A percentile compares a stretch with the other conserved stretches of the same genome.
Conservation (phyloP, 345 rosid genomes). For the Salix udensis region DNA sequence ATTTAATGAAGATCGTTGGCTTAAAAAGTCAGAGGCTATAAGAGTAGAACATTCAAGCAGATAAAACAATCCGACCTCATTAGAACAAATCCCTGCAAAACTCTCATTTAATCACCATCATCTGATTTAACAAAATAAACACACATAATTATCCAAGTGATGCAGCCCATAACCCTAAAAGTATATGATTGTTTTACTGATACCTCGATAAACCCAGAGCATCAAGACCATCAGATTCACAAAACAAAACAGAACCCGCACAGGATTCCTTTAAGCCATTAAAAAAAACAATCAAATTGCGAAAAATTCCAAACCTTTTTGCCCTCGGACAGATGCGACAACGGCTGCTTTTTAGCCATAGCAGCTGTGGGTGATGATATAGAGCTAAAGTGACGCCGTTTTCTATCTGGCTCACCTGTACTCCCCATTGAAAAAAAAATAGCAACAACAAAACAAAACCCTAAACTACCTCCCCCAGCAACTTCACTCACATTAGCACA, state of each 20-base stretch:
- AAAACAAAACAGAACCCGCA: neutral
- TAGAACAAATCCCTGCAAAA: neutral
- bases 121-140: neutral
- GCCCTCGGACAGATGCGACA: slow-evolving; percentile 67
- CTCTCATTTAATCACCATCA: neutral
- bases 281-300: neutral
- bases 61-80: neutral
- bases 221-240: neutral
- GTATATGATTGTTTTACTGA: neutral
- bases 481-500: slow-evolving; percentile 7
- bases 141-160: neutral
- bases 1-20: neutral
- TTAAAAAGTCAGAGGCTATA: neutral
- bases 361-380: slow-evolving; percentile 75
- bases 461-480: slow-evolving; percentile 10
- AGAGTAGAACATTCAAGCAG: neutral
- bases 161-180: neutral
- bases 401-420: slow-evolving; percentile 87
- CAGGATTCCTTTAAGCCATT: neutral
- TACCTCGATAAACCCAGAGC: neutral
- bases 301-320: slow-evolving; percentile 46
- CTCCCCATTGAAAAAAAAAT: slow-evolving; percentile 59
- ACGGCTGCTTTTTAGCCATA: slow-evolving; percentile 62
- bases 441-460: slow-evolving; percentile 7
- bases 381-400: slow-evolving; percentile 74